Evolutionary conservation across 805 yeast species (phyloP).

Genomic region (Saturnispora gosingensis): DNA sequence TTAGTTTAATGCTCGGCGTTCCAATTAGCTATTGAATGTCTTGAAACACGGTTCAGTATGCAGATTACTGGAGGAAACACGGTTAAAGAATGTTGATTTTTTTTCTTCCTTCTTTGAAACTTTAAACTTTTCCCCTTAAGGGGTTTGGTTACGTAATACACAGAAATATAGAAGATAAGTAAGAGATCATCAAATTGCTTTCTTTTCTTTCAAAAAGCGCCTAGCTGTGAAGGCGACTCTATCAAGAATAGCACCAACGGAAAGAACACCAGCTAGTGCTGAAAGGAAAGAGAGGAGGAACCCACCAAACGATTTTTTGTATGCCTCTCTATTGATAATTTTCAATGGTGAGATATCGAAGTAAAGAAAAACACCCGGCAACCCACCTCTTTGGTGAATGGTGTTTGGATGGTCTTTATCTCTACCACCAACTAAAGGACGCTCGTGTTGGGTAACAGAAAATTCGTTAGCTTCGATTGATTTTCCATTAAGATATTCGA

Average conservation of each 20-base stretch:
- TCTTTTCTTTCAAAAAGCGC: slow-evolving; percentile 59
- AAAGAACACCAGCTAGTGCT: slow-evolving; percentile 86
- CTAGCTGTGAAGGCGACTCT: slow-evolving; percentile 86
- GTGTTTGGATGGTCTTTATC: slow-evolving; percentile 91
- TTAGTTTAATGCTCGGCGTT: too few relatives aligned
- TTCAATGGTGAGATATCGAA: slow-evolving; percentile 92
- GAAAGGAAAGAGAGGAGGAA: slow-evolving; percentile 77
- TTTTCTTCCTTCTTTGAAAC: neutral
- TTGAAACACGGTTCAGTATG: neutral
- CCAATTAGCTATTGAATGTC: neutral
- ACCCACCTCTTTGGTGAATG: slow-evolving; percentile 71
- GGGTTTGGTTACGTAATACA: neutral
- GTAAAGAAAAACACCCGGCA: slow-evolving; percentile 80
- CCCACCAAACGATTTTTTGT: slow-evolving; percentile 70
- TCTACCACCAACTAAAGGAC: slow-evolving; percentile 78
- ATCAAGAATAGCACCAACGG: slow-evolving; percentile 85
- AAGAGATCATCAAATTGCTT: slow-evolving; percentile 20
- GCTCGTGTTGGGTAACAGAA: slow-evolving; percentile 77
- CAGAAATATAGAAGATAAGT: neutral
- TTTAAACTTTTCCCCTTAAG: neutral
- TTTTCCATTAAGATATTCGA: slow-evolving; percentile 51
- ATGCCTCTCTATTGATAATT: slow-evolving; percentile 74
- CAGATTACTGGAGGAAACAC: neutral
- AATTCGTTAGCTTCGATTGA: slow-evolving; percentile 78
- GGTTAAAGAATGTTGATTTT: neutral